Percentiles rank a stretch among this genome's conserved stretches.
Evolutionary conservation across 495 filamentous ascomycete genomes (phyloP).

Genomic region (Tetracladium marchalianum): DNA sequence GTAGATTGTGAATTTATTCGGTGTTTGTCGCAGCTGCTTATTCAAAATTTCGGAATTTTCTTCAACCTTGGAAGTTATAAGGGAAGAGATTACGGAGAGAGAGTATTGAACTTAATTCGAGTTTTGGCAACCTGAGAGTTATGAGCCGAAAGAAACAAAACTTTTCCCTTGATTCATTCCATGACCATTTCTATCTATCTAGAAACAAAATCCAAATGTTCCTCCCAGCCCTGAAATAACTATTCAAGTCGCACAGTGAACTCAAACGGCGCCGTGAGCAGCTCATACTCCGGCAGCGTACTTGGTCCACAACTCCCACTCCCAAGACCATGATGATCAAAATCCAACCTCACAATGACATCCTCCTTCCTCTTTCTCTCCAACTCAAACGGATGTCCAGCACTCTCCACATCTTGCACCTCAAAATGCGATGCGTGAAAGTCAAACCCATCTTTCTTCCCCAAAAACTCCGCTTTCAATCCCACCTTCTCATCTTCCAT

Average conservation of each 20-base stretch:
- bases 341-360: conserved; percentile 50
- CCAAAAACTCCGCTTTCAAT: conserved; percentile 26
- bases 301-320: conserved; percentile 41
- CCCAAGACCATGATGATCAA: conserved; percentile 41
- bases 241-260: conserved; percentile 42
- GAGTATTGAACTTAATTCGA: too few species aligned
- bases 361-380: conserved; percentile 32
- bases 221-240: conserved; percentile 24
- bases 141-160: too few species aligned
- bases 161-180: too few species aligned
- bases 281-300: conserved; percentile 36
- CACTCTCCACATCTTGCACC: conserved; percentile 36
- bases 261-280: conserved; percentile 20
- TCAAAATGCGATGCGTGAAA: conserved; percentile 36
- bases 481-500: conserved; percentile 24
- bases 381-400: conserved; percentile 50
- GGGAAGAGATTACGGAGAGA: too few species aligned
- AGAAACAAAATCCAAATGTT: too few species aligned
- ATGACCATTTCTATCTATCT: too few species aligned
- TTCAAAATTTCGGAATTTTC: too few species aligned
- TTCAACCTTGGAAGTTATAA: too few species aligned
- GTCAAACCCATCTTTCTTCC: conserved; percentile 39
- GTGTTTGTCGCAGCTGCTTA: too few species aligned
- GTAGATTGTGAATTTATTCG: too few species aligned
- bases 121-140: too few species aligned